Percentiles rank a stretch among this genome's conserved stretches.
phyloP scores from a whole-genome alignment of 495 filamentous ascomycete species.

The Trichoderma gamsii region DNA sequence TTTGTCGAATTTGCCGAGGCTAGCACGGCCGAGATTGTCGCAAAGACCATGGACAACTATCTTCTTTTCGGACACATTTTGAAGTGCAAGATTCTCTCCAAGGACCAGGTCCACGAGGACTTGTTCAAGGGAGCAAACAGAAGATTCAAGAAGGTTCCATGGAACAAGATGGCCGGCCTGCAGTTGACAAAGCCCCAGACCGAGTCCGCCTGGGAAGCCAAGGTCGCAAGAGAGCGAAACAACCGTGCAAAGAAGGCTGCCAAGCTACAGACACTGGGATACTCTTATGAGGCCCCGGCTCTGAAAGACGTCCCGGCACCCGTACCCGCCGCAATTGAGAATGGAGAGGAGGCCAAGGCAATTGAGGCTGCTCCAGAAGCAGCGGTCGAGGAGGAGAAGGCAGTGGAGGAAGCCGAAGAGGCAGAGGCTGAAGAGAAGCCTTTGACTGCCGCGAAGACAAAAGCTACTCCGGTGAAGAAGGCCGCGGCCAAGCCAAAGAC shows the following conservation, averaged over 20 bases:
- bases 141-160: constrained; percentile 80
- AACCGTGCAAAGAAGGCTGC: constrained; percentile 58
- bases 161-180: constrained; percentile 73
- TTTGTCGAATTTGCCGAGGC: constrained; percentile 81
- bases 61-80: constrained; percentile 89
- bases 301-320: constrained; percentile 29
- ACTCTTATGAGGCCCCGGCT: constrained; percentile 71
- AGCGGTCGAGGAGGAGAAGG: constrained; percentile 17
- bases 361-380: constrained; percentile 24
- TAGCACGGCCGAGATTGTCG: constrained; percentile 80
- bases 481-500: constrained; percentile 26
- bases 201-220: constrained; percentile 69
- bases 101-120: constrained; percentile 68
- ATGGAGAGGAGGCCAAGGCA: constrained; percentile 24
- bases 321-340: constrained; percentile 12
- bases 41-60: constrained; percentile 95
- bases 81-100: constrained; percentile 71
- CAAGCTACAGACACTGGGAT: constrained; percentile 74
- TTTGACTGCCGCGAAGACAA: constrained; percentile 16
- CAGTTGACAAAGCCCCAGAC: constrained; percentile 62
- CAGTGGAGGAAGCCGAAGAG: constrained; percentile 10
- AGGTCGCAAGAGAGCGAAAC: constrained; percentile 62
- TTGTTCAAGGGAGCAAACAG: constrained; percentile 83
- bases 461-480: constrained; percentile 26
- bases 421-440: constrained; percentile 10